Evolutionary conservation across 805 yeast species (phyloP), one percentile per base, ranked within the genome.

Genomic region (Saccharomycopsis vini): DNA sequence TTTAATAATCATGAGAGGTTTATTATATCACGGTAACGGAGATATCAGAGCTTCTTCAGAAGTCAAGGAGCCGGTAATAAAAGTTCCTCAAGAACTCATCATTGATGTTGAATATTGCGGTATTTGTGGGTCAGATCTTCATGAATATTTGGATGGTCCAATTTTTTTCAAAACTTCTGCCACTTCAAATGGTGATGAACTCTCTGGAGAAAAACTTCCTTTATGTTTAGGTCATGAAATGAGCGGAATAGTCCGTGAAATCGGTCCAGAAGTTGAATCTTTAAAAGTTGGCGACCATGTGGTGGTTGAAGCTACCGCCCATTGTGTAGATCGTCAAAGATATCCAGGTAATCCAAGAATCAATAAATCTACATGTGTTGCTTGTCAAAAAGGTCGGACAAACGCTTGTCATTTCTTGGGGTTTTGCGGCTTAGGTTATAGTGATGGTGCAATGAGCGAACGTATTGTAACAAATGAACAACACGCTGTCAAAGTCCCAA

Each of bases 91-190:
- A 28, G 75, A 72, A 39, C 59, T 71, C n/a, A 58, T 69, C 12
- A 52, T 72, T 22, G 69, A 65, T 19, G 64, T 72, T n/a, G 54
- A 63, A 7, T 73, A 64, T 55, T 75, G 81, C 53, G 84, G 84
- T 5, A 75, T 77, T 35, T 78, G 84, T 53, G 83, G 83, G 22
- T 67, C 79, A 1, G 82, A 77, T 55, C 59, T 77, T 32, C 79
- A 75, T 51, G 77, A 79, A 56, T 77, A 65, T 51, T 51, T 62
- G 22, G 75, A 71, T 22, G 81, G 79, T 1, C 82, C 85, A 7
- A 73, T 74, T 44, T 76, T 79, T 55, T 75, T 75, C 60, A 32
- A 34, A 22, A 38, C 37, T 5, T 42, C 49, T 10, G 69, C 67
- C 3, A 69, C 67, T 3, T 57, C 62, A 45, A 62, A 58, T 31